Percentiles rank a stretch among this genome's conserved stretches.
phyloP scores from a whole-genome alignment of 2,329 filamentous ascomycete genomes.

The Cordyceps fumosorosea region DNA sequence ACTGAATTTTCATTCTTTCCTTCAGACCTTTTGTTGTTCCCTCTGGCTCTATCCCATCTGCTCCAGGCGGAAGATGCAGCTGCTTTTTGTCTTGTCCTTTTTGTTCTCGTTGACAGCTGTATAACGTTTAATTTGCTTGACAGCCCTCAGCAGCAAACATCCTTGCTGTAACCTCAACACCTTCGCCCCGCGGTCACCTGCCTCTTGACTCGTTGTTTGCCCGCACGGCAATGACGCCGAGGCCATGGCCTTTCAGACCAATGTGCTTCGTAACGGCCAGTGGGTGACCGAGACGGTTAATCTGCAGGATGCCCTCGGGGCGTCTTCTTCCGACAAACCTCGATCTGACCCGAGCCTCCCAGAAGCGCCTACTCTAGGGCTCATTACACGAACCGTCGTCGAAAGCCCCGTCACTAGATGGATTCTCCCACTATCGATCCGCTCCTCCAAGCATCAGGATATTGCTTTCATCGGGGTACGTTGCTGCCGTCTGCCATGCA shows the following conservation, averaged over 20 bases:
- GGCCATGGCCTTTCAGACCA: slow-evolving; percentile 45
- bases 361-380: slow-evolving; percentile 52
- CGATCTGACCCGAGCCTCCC: slow-evolving; percentile 23
- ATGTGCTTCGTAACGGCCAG: slow-evolving; percentile 45
- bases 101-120: neutral
- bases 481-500: slow-evolving; percentile 17
- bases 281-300: slow-evolving; percentile 51
- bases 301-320: slow-evolving; percentile 35
- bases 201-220: neutral
- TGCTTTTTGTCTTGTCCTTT: neutral
- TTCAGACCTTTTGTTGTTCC: neutral
- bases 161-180: neutral
- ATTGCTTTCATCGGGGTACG: slow-evolving; percentile 77
- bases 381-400: slow-evolving; percentile 73
- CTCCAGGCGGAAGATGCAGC: slow-evolving; percentile 1
- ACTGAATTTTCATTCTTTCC: neutral
- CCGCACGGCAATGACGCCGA: slow-evolving; percentile 17
- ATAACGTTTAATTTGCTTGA: neutral
- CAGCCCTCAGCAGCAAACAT: neutral
- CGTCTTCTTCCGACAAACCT: slow-evolving; percentile 27
- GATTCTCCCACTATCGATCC: slow-evolving; percentile 73
- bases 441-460: slow-evolving; percentile 66
- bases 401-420: slow-evolving; percentile 68
- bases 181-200: neutral
- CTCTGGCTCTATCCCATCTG: neutral